Percentiles rank a stretch among this genome's conserved stretches.
Evolutionary conservation across 208 protist genomes (phyloP).

Genomic region (Trypanosoma avium): DNA sequence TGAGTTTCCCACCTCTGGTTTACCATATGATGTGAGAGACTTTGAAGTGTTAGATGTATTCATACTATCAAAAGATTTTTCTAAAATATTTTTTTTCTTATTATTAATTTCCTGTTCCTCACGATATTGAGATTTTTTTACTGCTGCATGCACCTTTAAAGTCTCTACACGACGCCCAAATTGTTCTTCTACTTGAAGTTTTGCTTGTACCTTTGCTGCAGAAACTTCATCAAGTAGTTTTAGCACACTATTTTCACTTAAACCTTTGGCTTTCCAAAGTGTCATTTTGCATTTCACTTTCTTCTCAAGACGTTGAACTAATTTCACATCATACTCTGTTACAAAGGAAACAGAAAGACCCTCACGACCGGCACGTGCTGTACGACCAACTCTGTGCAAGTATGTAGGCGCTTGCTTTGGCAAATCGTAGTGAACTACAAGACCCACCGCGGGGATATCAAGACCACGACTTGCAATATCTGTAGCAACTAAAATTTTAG

Average conservation of each 20-base stretch:
- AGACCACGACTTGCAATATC: conserved; percentile 95
- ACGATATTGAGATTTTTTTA: conserved; percentile 26
- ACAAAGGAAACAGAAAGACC: conserved; percentile 74
- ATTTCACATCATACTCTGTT: conserved; percentile 77
- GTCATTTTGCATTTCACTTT: conserved; percentile 33
- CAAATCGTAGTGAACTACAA: conserved; percentile 98
- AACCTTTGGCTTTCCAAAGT: conserved; percentile 51
- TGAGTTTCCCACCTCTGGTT: background rate
- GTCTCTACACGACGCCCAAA: conserved; percentile 60
- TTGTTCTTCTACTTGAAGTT: conserved; percentile 78
- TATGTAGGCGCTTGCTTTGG: conserved; percentile 96
- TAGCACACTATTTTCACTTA: conserved; percentile 53
- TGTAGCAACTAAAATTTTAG: conserved; percentile 89
- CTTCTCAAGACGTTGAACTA: conserved; percentile 72
- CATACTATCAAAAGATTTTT: too few species aligned
- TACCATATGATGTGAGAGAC: background rate
- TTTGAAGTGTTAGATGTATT: too few species aligned
- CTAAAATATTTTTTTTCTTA: too few species aligned
- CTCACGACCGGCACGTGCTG: conserved; percentile 88
- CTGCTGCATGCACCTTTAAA: conserved; percentile 58
- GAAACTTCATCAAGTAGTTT: conserved; percentile 81
- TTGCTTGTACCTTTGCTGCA: conserved; percentile 76
- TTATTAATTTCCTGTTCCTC: background rate
- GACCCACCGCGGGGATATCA: conserved; percentile 96
- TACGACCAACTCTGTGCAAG: conserved; percentile 97